Evolutionary conservation across 345 rosid genomes (phyloP).

Genomic region (Salix exigua): DNA sequence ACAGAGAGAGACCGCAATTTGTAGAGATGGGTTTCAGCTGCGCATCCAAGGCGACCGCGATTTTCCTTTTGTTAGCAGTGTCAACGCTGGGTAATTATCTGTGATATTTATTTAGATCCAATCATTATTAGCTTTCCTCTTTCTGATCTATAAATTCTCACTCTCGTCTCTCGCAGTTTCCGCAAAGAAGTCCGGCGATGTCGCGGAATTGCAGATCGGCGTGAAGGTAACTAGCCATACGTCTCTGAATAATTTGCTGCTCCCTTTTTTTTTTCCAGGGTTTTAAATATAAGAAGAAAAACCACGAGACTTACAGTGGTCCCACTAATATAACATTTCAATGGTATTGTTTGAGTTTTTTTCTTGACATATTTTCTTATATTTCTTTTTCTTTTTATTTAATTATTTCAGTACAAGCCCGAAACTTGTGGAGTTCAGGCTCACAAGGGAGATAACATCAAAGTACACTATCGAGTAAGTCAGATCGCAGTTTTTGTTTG

Average conservation of each 20-base stretch:
- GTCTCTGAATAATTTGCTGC: no score
- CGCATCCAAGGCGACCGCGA: constrained; percentile 29
- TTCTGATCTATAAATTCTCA: not conserved
- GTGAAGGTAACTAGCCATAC: constrained; percentile 51
- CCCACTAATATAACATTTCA: no score
- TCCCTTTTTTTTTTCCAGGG: no score
- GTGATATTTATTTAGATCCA: not conserved
- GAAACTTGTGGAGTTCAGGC: constrained; percentile 73
- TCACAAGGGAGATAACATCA: constrained; percentile 84
- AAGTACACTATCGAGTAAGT: constrained; percentile 87
- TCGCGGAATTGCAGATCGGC: constrained; percentile 85
- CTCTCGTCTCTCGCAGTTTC: constrained; percentile 32
- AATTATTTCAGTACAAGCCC: constrained; percentile 57
- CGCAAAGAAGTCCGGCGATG: constrained; percentile 71
- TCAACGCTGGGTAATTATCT: constrained; percentile 29
- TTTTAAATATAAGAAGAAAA: no score
- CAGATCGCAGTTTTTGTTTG: constrained; percentile 1
- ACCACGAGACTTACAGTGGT: no score
- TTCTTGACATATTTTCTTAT: not conserved
- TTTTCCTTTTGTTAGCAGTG: constrained; percentile 27
- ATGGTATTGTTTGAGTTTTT: not conserved
- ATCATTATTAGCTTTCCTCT: not conserved
- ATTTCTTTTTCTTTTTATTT: not conserved
- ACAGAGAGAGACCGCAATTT: no score
- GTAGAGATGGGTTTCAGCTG: constrained; percentile 24